Evolutionary conservation across 108 stramenopile species (phyloP), one percentile per base, ranked within the genome.

Genomic region (Nannochloropsis granulata): DNA sequence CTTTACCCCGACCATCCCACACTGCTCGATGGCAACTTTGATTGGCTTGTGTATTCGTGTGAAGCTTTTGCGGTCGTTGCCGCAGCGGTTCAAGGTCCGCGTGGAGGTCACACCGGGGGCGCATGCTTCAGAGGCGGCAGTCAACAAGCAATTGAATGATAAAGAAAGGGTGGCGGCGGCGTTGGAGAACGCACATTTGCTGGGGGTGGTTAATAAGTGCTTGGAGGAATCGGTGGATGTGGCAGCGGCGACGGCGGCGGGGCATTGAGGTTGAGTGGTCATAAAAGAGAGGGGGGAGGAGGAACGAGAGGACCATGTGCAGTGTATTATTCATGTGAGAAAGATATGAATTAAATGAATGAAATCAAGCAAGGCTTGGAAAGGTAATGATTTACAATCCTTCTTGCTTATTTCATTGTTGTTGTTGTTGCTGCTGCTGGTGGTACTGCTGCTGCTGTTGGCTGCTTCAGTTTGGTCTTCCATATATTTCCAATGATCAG

Each of bases 1-100:
- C 1, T 93, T 91, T 84, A 93, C 92, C 26, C 95, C 95, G 12
- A 95, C 95, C 16, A 94, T 98, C 25, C 97, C 98, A 24, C 99
- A 99, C 92, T 99, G 99, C 90, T 93, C 93, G 82, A 99, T 99
- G 99, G 97, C 98, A 1, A 99, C 99, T 12, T 87, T 98, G 24
- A 99, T 99, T 84, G 99, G 99, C 16, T 90, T 99, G 8, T 95
- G 95, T 82, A 82, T 99, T 25, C 90, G 94, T 46, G 97, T 98
- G 46, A 98, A 98, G 89, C 92, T 99, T 21, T 84, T 94, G 79
- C 91, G 98, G 43, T 98, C 96, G 0, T 87, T 98, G 19, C 94
- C 96, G 13, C 45, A 91, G 14, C 89, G 96, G 24, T 98, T 96
- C 91, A 97, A 97, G 86, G 83, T 96, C 14, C 78, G 44, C 24